Evolutionary conservation across 352 stramenopile genomes (phyloP).

Genomic region (Pythium coloratum): DNA sequence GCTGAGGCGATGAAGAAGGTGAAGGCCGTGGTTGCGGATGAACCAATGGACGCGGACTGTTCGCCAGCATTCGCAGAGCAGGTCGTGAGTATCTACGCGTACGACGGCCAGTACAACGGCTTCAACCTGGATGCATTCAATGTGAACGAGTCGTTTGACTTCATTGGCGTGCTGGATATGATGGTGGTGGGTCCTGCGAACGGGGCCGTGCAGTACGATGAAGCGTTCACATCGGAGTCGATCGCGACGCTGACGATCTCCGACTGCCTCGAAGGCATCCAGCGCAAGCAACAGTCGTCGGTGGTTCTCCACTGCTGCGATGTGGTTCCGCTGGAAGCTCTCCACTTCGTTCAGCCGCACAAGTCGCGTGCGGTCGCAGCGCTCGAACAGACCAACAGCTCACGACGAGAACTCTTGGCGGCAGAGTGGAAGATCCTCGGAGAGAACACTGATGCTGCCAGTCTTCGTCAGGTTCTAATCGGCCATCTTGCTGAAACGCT

Average conservation of each 20-base stretch:
- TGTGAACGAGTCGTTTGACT: constrained; percentile 85
- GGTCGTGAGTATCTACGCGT: constrained; percentile 69
- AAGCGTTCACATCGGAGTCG: constrained; percentile 30
- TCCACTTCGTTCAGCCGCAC: constrained; percentile 51
- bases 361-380: constrained; percentile 35
- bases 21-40: constrained; percentile 24
- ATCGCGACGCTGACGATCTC: constrained; percentile 64
- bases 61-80: constrained; percentile 30
- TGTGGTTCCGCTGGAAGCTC: constrained; percentile 14
- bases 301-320: constrained; percentile 74
- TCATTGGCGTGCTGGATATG: constrained; percentile 72
- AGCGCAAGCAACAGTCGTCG: constrained; percentile 46
- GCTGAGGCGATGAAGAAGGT: constrained; percentile 34
- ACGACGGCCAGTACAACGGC: constrained; percentile 61
- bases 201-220: constrained; percentile 25
- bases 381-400: constrained; percentile 37
- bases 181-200: constrained; percentile 36
- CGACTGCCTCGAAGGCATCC: constrained; percentile 59
- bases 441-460: constrained; percentile 19
- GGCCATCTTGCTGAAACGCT: constrained; percentile 41
- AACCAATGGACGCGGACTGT: neutral
- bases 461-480: constrained; percentile 42
- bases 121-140: constrained; percentile 58
- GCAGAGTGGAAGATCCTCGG: constrained; percentile 36
- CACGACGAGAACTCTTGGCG: constrained; percentile 36